Conservation (phyloP, 805 yeast genomes). For the Metschnikowia vanudenii region DNA sequence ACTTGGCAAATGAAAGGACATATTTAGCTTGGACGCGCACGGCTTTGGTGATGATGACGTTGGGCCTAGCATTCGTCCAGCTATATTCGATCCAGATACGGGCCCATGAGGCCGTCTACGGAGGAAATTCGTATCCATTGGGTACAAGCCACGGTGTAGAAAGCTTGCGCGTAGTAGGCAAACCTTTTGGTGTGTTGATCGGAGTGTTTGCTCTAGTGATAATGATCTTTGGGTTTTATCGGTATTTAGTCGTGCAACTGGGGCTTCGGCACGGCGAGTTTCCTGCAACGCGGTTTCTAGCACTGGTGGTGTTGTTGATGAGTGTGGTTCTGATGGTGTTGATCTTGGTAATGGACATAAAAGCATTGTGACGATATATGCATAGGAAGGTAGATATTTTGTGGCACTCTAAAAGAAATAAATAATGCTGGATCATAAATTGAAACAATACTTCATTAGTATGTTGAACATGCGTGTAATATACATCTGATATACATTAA, state of each 20-base stretch:
- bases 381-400: too few species aligned
- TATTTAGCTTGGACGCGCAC: conserved; percentile 66
- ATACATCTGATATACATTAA: too few species aligned
- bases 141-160: not conserved
- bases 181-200: conserved; percentile 13
- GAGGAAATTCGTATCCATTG: not conserved
- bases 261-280: conserved; percentile 11
- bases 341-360: conserved; percentile 14
- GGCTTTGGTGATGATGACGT: conserved; percentile 53
- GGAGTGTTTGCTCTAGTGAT: conserved; percentile 12
- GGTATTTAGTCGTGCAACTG: conserved; percentile 15
- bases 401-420: too few species aligned
- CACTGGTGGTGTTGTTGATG: conserved; percentile 6
- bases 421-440: too few species aligned
- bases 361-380: conserved; percentile 1
- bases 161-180: conserved; percentile 6
- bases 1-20: conserved; percentile 62
- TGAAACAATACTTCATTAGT: too few species aligned
- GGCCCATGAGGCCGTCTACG: conserved; percentile 12
- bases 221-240: conserved; percentile 8
- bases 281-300: conserved; percentile 15
- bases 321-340: conserved; percentile 10
- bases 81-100: conserved; percentile 44
- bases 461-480: too few species aligned
- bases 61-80: conserved; percentile 62